phyloP scores from a whole-genome alignment of 345 rosid genomes.

The Gossypium ekmanianum region DNA sequence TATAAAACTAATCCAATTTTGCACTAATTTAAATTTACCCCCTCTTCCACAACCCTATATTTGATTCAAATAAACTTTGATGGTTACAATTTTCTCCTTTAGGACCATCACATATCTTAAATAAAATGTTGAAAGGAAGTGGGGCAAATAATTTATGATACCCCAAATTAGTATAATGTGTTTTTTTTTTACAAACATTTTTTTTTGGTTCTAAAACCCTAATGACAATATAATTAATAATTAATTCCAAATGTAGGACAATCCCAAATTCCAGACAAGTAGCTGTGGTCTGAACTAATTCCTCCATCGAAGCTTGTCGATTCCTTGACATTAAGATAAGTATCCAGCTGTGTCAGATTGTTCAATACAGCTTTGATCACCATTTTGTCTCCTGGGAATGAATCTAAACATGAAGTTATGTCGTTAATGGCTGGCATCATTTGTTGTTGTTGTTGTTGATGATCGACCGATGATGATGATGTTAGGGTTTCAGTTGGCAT shows the following conservation, averaged over 20 bases:
- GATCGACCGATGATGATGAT: not conserved
- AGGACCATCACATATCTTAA: not conserved
- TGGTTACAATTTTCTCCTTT: not conserved
- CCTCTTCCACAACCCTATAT: too few relatives aligned
- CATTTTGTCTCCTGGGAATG: constrained; percentile 31
- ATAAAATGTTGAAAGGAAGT: not conserved
- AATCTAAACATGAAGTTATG: constrained; percentile 19
- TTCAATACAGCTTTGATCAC: constrained; percentile 37
- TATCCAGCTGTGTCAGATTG: constrained; percentile 37
- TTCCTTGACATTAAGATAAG: constrained; percentile 16
- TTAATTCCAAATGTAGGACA: constrained; percentile 32
- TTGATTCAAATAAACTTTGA: not conserved
- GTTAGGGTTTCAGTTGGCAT: not conserved
- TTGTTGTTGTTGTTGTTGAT: not conserved
- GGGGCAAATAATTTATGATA: not conserved
- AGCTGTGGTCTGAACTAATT: constrained; percentile 26
- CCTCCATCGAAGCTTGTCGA: constrained; percentile 40
- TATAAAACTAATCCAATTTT: too few relatives aligned
- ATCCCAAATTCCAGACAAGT: constrained; percentile 35
- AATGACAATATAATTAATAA: not conserved
- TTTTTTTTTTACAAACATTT: not conserved
- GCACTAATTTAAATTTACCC: too few relatives aligned
- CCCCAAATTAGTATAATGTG: not conserved
- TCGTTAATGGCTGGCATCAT: constrained; percentile 2
- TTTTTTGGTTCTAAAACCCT: not conserved